phyloP scores from a whole-genome alignment of 306 rosid species.

The Vigna unguiculata region DNA sequence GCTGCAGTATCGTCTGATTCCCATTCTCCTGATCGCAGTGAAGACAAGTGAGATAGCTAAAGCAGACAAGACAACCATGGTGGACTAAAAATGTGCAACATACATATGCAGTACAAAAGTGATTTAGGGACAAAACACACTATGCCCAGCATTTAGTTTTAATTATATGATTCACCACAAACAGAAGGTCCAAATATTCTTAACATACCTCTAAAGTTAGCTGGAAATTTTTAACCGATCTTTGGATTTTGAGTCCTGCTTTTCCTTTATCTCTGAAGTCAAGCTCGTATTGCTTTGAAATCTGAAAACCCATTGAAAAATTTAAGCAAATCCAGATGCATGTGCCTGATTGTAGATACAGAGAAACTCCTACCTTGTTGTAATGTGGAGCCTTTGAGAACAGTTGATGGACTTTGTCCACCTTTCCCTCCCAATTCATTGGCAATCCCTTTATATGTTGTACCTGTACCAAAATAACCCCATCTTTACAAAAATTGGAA shows the following conservation, averaged over 20 bases:
- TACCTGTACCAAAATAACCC: constrained; percentile 45
- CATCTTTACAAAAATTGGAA: background rate
- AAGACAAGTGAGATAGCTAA: constrained; percentile 38
- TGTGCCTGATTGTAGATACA: background rate
- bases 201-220: constrained; percentile 75
- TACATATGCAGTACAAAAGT: background rate
- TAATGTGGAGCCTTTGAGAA: constrained; percentile 75
- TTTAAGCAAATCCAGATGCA: background rate
- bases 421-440: constrained; percentile 70
- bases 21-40: constrained; percentile 67
- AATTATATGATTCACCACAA: constrained; percentile 5
- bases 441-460: constrained; percentile 77
- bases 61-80: too few relatives aligned
- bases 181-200: background rate
- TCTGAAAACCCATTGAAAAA: constrained; percentile 50
- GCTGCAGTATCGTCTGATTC: constrained; percentile 80
- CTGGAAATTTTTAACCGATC: constrained; percentile 91
- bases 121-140: background rate
- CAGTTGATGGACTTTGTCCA: constrained; percentile 71
- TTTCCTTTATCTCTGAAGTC: constrained; percentile 92
- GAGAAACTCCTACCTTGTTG: constrained; percentile 64
- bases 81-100: too few relatives aligned
- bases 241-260: constrained; percentile 69
- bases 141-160: background rate
- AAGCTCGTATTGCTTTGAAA: constrained; percentile 78